Evolutionary conservation across 208 protist genomes (phyloP).

Genomic region (Trypanosoma conorhini): DNA sequence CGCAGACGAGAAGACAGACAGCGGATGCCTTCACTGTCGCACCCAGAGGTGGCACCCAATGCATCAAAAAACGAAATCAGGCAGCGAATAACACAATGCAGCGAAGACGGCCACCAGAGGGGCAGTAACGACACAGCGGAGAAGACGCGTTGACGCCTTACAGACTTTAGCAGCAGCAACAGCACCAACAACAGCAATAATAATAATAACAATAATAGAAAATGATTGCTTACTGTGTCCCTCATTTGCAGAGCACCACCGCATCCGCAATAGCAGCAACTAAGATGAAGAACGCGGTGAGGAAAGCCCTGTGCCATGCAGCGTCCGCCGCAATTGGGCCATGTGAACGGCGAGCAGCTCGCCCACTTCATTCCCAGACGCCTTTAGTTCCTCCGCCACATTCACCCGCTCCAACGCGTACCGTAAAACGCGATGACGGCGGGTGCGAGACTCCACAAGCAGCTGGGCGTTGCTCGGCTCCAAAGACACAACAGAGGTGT

Average conservation of each 20-base stretch:
- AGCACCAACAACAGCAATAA: too few relatives aligned
- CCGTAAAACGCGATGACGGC: conserved; percentile 11
- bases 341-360: conserved; percentile 20
- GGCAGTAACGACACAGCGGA: neutral
- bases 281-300: neutral
- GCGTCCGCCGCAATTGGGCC: conserved; percentile 12
- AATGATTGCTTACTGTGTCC: neutral
- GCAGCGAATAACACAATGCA: neutral
- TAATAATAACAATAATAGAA: neutral
- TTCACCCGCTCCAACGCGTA: conserved; percentile 32
- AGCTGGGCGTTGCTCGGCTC: conserved; percentile 9
- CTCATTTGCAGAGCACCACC: neutral
- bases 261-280: neutral
- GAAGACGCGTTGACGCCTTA: neutral
- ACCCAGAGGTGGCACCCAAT: too few relatives aligned
- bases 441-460: conserved; percentile 11
- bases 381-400: conserved; percentile 30
- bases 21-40: neutral
- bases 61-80: neutral
- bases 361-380: conserved; percentile 29
- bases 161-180: neutral
- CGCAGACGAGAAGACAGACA: neutral
- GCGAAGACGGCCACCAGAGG: neutral
- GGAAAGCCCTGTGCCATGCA: neutral
- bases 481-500: conserved; percentile 11